These are phyloP conservation scores for Elymus sibiricus DNA, from an alignment of 176 grass and related monocot species.

Conservation along the genomic window DNA sequence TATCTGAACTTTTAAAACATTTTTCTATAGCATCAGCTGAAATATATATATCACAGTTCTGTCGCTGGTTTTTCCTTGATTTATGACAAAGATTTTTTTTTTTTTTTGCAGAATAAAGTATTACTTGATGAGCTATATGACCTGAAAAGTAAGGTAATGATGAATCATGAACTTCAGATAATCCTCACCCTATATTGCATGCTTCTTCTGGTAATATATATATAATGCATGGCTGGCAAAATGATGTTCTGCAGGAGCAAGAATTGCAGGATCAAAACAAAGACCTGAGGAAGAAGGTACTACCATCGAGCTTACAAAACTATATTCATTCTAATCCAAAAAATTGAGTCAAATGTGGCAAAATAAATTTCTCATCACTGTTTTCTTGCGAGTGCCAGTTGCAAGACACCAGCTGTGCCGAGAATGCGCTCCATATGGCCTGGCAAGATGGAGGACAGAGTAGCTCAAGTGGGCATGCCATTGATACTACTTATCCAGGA, in stretches of 20 bases:
- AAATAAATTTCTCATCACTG: background rate
- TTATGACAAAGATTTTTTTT: background rate
- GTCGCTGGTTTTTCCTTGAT: background rate
- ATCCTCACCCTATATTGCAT: background rate
- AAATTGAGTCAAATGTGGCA: background rate
- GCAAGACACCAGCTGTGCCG: conserved; percentile 21
- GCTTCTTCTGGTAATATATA: background rate
- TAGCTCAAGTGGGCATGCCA: conserved; percentile 25
- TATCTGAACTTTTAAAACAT: background rate
- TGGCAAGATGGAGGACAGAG: conserved; percentile 50
- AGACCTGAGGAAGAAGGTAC: conserved; percentile 72
- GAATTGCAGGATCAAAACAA: conserved; percentile 66
- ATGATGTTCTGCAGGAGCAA: conserved; percentile 52
- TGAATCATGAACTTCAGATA: background rate
- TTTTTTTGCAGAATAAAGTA: conserved; percentile 52
- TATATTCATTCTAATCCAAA: background rate
- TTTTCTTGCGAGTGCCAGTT: conserved; percentile 32
- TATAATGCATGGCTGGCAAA: background rate
- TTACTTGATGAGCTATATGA: conserved; percentile 79
- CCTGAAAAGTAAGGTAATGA: conserved; percentile 76
- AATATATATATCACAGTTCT: background rate
- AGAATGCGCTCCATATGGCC: conserved; percentile 29
- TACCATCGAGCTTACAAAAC: background rate
- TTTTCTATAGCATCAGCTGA: background rate
- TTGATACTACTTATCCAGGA: conserved; percentile 27